Evolutionary conservation across 495 filamentous ascomycete species (phyloP).

Genomic region (Tuber borchii): DNA sequence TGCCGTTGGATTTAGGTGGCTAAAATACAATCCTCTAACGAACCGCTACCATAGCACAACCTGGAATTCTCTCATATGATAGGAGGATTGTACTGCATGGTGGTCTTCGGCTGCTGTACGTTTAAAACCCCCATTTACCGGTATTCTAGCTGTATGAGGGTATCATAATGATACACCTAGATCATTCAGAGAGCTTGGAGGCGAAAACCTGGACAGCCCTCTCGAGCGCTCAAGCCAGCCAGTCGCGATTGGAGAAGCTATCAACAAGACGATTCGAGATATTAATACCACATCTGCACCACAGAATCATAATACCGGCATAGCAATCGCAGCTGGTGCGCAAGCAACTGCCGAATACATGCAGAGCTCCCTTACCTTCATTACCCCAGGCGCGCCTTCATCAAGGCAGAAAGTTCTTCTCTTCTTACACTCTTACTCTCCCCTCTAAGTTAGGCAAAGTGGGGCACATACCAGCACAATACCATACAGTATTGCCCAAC

Average conservation of each 20-base stretch:
- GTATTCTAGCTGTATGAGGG: neutral
- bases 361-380: neutral
- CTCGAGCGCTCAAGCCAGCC: neutral
- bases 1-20: neutral
- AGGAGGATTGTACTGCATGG: neutral
- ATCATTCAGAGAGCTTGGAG: neutral
- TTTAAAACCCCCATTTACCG: neutral
- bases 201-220: neutral
- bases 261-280: neutral
- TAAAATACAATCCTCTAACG: neutral
- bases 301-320: neutral
- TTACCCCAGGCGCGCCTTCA: neutral
- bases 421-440: neutral
- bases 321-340: neutral
- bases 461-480: neutral
- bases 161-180: neutral
- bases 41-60: neutral
- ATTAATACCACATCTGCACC: constrained; percentile 1
- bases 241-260: neutral
- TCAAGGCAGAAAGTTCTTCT: neutral
- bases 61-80: neutral
- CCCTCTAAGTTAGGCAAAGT: neutral
- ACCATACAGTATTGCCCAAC: neutral
- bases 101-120: neutral
- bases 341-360: constrained; percentile 1